phyloP scores from a whole-genome alignment of 208 protist species.

The Crithidia mellificae region DNA sequence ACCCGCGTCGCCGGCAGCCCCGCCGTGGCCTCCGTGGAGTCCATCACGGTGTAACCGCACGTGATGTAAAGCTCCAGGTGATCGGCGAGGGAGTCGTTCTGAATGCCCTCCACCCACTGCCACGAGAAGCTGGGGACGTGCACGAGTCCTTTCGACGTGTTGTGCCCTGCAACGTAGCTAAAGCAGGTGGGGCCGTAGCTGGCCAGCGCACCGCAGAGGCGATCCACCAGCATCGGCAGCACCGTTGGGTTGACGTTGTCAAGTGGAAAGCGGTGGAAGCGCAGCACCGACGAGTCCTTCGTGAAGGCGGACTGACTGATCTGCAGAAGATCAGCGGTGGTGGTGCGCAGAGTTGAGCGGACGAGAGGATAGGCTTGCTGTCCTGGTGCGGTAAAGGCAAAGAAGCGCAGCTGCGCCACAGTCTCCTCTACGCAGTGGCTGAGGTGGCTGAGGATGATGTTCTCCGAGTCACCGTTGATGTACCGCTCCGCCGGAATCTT shows the following conservation, averaged over 20 bases:
- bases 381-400: conserved; percentile 22
- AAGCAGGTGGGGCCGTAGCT: conserved; percentile 49
- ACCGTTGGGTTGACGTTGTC: conserved; percentile 56
- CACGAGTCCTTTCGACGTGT: conserved; percentile 4
- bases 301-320: conserved; percentile 32
- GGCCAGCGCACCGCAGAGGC: conserved; percentile 61
- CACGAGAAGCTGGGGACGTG: conserved; percentile 66
- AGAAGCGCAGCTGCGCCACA: conserved; percentile 58
- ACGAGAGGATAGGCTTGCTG: conserved; percentile 30
- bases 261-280: conserved; percentile 55
- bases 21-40: conserved; percentile 12
- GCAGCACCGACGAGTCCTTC: conserved; percentile 64
- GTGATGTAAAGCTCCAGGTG: conserved; percentile 61
- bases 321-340: conserved; percentile 30
- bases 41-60: conserved; percentile 58
- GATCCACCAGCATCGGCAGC: conserved; percentile 70
- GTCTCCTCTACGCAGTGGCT: conserved; percentile 53
- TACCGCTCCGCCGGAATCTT: conserved; percentile 73
- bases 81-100: conserved; percentile 67
- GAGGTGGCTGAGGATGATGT: conserved; percentile 53
- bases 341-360: conserved; percentile 24
- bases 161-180: conserved; percentile 8
- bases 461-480: conserved; percentile 70
- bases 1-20: conserved; percentile 42
- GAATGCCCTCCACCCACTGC: conserved; percentile 70